A percentile compares a stretch with the other conserved stretches of the same genome.
These are phyloP conservation scores for Botrytis pseudocinerea DNA, from an alignment of 2,329 filamentous ascomycete genomes.

Conservation along the genomic window DNA sequence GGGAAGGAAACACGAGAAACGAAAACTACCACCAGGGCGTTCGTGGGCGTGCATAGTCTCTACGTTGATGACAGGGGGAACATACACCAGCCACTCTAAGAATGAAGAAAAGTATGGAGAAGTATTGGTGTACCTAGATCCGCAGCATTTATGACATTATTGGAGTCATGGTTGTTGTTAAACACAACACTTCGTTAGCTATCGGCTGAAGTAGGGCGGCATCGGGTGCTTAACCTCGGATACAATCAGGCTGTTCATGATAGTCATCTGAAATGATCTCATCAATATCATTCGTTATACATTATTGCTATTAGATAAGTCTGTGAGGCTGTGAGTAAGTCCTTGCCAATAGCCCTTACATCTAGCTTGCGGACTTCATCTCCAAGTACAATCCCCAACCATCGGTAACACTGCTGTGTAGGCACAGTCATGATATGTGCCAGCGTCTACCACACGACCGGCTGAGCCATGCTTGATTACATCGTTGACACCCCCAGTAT, in stretches of 20 bases:
- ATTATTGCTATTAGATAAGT: conserved; percentile 2
- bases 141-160: background rate
- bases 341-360: background rate
- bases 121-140: no score
- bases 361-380: background rate
- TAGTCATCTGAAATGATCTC: conserved; percentile 12
- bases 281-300: conserved; percentile 12
- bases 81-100: background rate
- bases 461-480: background rate
- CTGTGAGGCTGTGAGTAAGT: conserved; percentile 8
- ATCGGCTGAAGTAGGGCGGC: background rate
- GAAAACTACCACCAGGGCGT: background rate
- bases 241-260: conserved; percentile 8
- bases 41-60: background rate
- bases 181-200: background rate
- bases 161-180: background rate
- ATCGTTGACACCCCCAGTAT: background rate
- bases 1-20: background rate
- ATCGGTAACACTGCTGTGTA: background rate
- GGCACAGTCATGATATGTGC: background rate
- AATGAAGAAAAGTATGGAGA: background rate
- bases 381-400: conserved; percentile 1
- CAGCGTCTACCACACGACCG: background rate
- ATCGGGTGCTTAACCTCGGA: background rate
- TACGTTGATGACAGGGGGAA: background rate